phyloP scores from a whole-genome alignment of 148 eudicot species.

The Silene conica region DNA sequence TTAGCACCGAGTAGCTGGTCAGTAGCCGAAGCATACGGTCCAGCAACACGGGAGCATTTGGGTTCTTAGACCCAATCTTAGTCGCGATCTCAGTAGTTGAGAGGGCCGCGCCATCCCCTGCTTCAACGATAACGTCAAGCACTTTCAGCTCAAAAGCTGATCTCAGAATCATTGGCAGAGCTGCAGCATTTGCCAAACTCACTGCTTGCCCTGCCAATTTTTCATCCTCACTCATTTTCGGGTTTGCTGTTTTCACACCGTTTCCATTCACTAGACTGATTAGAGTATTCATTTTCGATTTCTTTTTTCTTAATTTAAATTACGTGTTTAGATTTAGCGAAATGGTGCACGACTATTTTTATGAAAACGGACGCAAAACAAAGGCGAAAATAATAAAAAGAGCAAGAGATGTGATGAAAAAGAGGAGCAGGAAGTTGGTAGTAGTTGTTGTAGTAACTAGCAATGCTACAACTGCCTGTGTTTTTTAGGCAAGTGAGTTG shows the following conservation, averaged over 20 bases:
- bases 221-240: slow-evolving; percentile 19
- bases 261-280: background rate
- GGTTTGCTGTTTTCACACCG: slow-evolving; percentile 2
- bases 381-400: background rate
- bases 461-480: slow-evolving; percentile 19
- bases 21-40: slow-evolving; percentile 43
- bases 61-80: slow-evolving; percentile 28
- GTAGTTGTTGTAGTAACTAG: background rate
- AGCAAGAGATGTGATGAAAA: background rate
- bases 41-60: slow-evolving; percentile 28
- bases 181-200: slow-evolving; percentile 27
- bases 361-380: background rate
- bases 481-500: background rate
- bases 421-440: slow-evolving; percentile 12
- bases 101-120: slow-evolving; percentile 22
- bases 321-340: background rate
- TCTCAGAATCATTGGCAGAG: slow-evolving; percentile 40
- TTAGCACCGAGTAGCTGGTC: slow-evolving; percentile 31
- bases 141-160: slow-evolving; percentile 39
- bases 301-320: background rate
- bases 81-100: slow-evolving; percentile 34
- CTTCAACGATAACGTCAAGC: slow-evolving; percentile 29
- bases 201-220: slow-evolving; percentile 24
- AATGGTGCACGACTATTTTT: background rate
- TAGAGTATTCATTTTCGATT: slow-evolving; percentile 13